phyloP scores from a whole-genome alignment of 345 rosid species.

The Eutrema heterophyllum region DNA sequence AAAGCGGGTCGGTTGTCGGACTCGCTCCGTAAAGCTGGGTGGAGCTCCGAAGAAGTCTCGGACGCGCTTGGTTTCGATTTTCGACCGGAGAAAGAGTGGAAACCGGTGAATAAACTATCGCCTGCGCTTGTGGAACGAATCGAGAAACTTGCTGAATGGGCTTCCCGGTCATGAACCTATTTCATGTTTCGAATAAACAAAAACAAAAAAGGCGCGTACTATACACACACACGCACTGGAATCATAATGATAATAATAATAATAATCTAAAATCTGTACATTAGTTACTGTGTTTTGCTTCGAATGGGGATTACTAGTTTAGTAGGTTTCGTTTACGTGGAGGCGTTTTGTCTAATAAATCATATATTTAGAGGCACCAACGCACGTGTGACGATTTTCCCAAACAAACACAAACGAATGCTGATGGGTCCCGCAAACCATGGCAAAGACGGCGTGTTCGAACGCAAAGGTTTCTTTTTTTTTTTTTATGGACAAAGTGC shows the following conservation, averaged over 20 bases:
- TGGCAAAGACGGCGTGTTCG: neutral
- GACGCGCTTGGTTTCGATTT: constrained; percentile 68
- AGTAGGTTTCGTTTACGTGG: too few relatives aligned
- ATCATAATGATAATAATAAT: neutral
- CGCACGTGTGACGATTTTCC: constrained; percentile 13
- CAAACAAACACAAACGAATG: neutral
- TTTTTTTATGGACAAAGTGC: too few relatives aligned
- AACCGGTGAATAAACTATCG: constrained; percentile 55
- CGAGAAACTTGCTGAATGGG: constrained; percentile 61
- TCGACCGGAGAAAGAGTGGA: constrained; percentile 55
- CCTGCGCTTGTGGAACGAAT: constrained; percentile 53
- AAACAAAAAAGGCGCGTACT: too few relatives aligned
- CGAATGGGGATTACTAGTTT: neutral
- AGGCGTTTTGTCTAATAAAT: too few relatives aligned
- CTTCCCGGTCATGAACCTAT: constrained; percentile 43
- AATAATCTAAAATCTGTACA: neutral
- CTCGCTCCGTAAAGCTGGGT: constrained; percentile 69
- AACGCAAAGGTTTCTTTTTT: too few relatives aligned
- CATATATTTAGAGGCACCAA: neutral
- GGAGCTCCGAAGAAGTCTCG: constrained; percentile 89
- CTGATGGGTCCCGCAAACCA: neutral
- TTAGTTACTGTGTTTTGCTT: neutral
- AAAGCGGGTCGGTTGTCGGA: constrained; percentile 75
- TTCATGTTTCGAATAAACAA: neutral
- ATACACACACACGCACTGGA: neutral